Evolutionary conservation across 257 asterid species (phyloP).

Genomic region (Solanum lycopersicoides): DNA sequence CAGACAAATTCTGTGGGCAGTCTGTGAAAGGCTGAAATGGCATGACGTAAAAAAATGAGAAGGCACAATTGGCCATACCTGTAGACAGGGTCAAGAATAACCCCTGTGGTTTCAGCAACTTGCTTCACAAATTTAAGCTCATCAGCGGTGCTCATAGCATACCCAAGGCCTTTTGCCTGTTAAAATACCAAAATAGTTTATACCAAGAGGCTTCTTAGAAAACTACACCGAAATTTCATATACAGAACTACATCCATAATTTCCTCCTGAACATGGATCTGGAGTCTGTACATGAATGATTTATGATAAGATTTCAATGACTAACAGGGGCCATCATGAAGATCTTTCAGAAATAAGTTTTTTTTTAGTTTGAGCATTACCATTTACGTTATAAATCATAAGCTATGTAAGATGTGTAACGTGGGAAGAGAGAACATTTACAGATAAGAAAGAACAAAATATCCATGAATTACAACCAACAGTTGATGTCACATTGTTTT

Average conservation of each 20-base stretch:
- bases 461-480: neutral
- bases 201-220: neutral
- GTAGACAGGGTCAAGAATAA: constrained; percentile 92
- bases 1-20: neutral
- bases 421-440: neutral
- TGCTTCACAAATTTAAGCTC: constrained; percentile 75
- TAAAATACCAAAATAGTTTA: neutral
- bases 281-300: neutral
- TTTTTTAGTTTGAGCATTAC: neutral
- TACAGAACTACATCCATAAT: neutral
- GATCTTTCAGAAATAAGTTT: neutral
- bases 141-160: constrained; percentile 80
- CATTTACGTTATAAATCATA: neutral
- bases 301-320: neutral
- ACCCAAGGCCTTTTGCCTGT: constrained; percentile 97
- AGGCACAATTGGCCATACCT: constrained; percentile 37
- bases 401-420: neutral
- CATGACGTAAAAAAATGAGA: neutral
- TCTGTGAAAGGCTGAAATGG: neutral
- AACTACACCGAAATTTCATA: neutral
- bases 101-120: constrained; percentile 80
- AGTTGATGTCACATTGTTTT: neutral
- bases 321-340: neutral
- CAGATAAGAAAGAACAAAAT: neutral
- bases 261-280: neutral